Percentiles rank a stretch among this genome's conserved stretches.
phyloP scores from a whole-genome alignment of 768 basidiomycete genomes.

The Amanita polypyramis region DNA sequence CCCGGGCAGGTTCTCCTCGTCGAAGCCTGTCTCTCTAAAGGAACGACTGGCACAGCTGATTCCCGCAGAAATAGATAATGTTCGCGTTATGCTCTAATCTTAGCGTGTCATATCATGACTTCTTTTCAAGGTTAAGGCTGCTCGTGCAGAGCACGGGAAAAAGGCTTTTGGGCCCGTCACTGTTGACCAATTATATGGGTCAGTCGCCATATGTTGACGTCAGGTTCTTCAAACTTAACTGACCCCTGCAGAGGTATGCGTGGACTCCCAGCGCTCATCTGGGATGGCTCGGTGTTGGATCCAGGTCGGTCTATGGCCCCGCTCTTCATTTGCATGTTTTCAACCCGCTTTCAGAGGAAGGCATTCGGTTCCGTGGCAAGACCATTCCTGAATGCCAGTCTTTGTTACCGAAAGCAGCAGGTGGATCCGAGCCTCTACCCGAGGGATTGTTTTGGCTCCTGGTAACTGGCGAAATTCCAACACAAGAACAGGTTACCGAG shows the following conservation, averaged over 20 bases:
- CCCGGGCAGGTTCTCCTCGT: slow-evolving; percentile 50
- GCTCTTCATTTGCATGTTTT: slow-evolving; percentile 7
- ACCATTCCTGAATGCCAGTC: slow-evolving; percentile 86
- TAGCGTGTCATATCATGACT: neutral
- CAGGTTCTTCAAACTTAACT: slow-evolving; percentile 7
- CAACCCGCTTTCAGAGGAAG: slow-evolving; percentile 54
- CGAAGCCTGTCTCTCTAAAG: slow-evolving; percentile 73
- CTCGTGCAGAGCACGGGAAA: slow-evolving; percentile 80
- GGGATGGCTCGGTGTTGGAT: slow-evolving; percentile 98
- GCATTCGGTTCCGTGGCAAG: slow-evolving; percentile 96
- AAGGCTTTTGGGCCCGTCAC: slow-evolving; percentile 88
- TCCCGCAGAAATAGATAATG: slow-evolving; percentile 73
- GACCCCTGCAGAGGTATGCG: slow-evolving; percentile 60
- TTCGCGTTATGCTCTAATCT: slow-evolving; percentile 18
- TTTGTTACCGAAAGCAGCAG: slow-evolving; percentile 80
- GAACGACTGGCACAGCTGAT: slow-evolving; percentile 92
- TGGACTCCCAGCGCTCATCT: slow-evolving; percentile 87
- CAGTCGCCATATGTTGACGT: slow-evolving; percentile 12
- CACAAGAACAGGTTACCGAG: slow-evolving; percentile 75
- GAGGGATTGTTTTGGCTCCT: slow-evolving; percentile 95
- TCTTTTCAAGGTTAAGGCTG: slow-evolving; percentile 58
- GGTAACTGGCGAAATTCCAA: slow-evolving; percentile 90
- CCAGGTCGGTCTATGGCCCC: slow-evolving; percentile 45
- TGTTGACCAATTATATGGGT: slow-evolving; percentile 90
- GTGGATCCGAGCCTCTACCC: slow-evolving; percentile 84